Conservation (phyloP, 176 grass and related monocot species). For the Phragmites australis region DNA sequence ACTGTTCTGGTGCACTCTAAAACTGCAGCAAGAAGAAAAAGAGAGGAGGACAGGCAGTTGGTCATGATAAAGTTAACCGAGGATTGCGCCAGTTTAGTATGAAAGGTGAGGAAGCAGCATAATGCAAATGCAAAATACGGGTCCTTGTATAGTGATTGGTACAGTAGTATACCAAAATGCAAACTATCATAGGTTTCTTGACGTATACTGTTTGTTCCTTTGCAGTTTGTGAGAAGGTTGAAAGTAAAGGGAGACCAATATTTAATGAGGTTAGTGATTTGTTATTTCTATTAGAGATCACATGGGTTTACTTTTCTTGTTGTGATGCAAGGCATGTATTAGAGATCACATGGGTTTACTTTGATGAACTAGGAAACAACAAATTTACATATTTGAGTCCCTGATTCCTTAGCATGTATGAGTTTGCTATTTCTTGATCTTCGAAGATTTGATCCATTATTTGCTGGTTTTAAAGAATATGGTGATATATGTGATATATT, state of each 20-base stretch:
- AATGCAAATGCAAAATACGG: neutral
- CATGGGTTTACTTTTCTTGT: neutral
- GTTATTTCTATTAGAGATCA: neutral
- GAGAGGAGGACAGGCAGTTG: slow-evolving; percentile 62
- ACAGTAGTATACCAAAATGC: neutral
- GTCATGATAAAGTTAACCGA: slow-evolving; percentile 85
- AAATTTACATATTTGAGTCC: neutral
- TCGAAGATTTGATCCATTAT: slow-evolving; percentile 11
- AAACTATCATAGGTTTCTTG: neutral
- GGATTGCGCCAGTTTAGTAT: slow-evolving; percentile 93
- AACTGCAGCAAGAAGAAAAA: slow-evolving; percentile 92
- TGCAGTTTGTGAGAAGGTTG: slow-evolving; percentile 98
- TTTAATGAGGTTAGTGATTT: slow-evolving; percentile 78
- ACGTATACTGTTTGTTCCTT: slow-evolving; percentile 30
- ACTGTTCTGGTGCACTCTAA: slow-evolving; percentile 13
- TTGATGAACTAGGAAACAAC: neutral
- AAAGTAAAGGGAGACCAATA: slow-evolving; percentile 98
- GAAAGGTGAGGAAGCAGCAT: slow-evolving; percentile 60
- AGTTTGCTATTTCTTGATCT: neutral
- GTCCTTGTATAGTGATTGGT: neutral
- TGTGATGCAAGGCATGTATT: neutral
- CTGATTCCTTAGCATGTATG: neutral
- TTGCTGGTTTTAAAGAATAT: neutral
- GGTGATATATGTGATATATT: no score
- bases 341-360: neutral